phyloP scores from a whole-genome alignment of 345 rosid species.

The Eutrema heterophyllum region DNA sequence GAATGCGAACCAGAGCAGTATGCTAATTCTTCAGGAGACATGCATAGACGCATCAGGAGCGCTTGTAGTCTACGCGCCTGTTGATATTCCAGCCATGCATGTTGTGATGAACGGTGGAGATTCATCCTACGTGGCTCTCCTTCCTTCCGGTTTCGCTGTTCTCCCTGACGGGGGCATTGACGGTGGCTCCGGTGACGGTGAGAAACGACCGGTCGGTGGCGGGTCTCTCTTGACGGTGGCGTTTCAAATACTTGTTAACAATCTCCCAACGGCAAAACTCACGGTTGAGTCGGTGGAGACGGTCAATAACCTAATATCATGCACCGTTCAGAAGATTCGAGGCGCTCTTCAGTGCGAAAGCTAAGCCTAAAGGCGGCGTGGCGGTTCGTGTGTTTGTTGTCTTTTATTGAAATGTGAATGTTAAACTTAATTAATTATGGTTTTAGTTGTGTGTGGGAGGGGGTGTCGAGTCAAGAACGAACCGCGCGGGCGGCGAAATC shows the following conservation, averaged over 20 bases:
- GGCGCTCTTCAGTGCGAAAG: constrained; percentile 44
- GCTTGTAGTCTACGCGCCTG: constrained; percentile 62
- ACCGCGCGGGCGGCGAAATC: constrained; percentile 60
- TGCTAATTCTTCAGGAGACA: constrained; percentile 69
- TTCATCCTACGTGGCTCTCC: constrained; percentile 72
- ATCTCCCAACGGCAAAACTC: constrained; percentile 72
- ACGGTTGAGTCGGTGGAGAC: constrained; percentile 81
- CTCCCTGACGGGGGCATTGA: too few species aligned
- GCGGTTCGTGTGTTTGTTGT: background rate
- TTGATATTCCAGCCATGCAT: constrained; percentile 56
- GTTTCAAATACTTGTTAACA: constrained; percentile 74
- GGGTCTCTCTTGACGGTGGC: constrained; percentile 83
- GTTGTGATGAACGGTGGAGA: constrained; percentile 67
- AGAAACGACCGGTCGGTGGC: constrained; percentile 27
- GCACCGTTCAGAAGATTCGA: constrained; percentile 75
- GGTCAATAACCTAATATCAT: constrained; percentile 62
- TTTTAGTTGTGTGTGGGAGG: background rate
- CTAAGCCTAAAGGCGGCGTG: background rate
- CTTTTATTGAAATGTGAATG: background rate
- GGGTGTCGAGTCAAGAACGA: constrained; percentile 99
- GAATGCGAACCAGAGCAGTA: constrained; percentile 53
- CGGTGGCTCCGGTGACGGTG: constrained; percentile 14
- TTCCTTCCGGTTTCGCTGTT: constrained; percentile 80
- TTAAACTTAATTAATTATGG: too few species aligned
- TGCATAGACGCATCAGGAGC: constrained; percentile 57